Evolutionary conservation across 768 basidiomycete species (phyloP).

Genomic region (Calocybe cyanea): DNA sequence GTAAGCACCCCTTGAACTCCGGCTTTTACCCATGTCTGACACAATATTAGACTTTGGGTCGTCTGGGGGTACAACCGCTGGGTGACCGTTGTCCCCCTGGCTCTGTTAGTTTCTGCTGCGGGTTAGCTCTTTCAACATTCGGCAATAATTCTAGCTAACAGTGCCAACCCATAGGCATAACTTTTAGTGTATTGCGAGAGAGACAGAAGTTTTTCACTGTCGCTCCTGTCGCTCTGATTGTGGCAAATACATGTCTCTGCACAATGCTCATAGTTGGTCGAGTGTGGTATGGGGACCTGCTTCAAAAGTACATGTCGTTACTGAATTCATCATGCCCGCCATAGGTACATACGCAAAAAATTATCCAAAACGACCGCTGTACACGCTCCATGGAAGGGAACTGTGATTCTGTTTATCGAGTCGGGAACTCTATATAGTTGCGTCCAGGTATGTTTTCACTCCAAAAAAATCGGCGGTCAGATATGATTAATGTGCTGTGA

Average conservation of each 20-base stretch:
- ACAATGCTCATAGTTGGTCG: slow-evolving; percentile 1
- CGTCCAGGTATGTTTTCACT: background rate
- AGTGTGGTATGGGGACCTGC: background rate
- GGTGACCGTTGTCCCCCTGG: slow-evolving; percentile 6
- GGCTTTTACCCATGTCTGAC: too few relatives aligned
- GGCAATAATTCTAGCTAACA: background rate
- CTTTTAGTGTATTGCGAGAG: background rate
- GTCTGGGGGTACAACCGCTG: slow-evolving; percentile 10
- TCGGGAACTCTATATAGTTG: background rate
- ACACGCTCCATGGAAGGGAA: background rate
- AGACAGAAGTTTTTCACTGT: background rate
- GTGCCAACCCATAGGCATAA: background rate
- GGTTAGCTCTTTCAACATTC: background rate
- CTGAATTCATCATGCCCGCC: too few relatives aligned
- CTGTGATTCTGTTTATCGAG: background rate
- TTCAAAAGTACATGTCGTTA: too few relatives aligned
- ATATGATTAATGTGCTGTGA: background rate
- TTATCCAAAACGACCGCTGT: background rate
- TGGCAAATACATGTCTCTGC: background rate
- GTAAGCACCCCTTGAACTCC: background rate
- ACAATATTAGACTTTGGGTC: slow-evolving; percentile 9
- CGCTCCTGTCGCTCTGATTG: background rate
- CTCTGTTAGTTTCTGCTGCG: background rate
- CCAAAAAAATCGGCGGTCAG: too few relatives aligned
- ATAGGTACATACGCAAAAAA: background rate